Percentiles rank a stretch among this genome's conserved stretches.
phyloP scores from a whole-genome alignment of 768 basidiomycete genomes.

The Pulveroboletus sp. region DNA sequence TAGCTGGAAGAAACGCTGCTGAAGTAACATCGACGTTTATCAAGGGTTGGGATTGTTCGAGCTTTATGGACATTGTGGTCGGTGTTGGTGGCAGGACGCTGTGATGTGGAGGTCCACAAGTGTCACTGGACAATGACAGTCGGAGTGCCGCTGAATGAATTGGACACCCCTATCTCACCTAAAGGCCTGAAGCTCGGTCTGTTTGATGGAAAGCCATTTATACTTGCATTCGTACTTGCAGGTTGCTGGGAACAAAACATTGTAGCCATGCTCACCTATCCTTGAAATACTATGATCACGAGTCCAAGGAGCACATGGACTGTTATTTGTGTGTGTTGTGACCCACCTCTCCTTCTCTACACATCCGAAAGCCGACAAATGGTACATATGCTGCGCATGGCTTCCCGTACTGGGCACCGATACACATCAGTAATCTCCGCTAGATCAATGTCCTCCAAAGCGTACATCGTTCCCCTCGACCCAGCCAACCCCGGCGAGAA shows the following conservation, averaged over 20 bases:
- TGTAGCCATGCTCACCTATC: too few species aligned
- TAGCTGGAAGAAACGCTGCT: background rate
- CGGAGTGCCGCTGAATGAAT: too few species aligned
- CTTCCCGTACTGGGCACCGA: slow-evolving; percentile 16
- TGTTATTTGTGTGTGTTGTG: slow-evolving; percentile 9
- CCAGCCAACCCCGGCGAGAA: slow-evolving; percentile 35
- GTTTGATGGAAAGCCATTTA: too few species aligned
- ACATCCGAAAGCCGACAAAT: slow-evolving; percentile 25
- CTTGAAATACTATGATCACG: too few species aligned
- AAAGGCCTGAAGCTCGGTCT: too few species aligned
- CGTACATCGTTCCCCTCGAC: slow-evolving; percentile 59
- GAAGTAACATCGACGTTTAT: background rate
- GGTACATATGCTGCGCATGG: slow-evolving; percentile 19
- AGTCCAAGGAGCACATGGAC: background rate
- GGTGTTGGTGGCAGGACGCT: background rate
- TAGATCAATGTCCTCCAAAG: slow-evolving; percentile 50
- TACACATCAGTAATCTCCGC: slow-evolving; percentile 17
- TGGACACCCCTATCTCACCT: too few species aligned
- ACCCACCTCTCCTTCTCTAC: background rate
- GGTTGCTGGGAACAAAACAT: too few species aligned
- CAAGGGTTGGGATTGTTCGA: background rate
- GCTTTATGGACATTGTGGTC: slow-evolving; percentile 1
- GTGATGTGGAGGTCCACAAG: too few species aligned
- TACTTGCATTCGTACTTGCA: too few species aligned
- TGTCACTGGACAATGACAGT: too few species aligned